These are phyloP conservation scores for Arbutus unedo DNA, from an alignment of 148 eudicot species.

Conservation along the genomic window DNA sequence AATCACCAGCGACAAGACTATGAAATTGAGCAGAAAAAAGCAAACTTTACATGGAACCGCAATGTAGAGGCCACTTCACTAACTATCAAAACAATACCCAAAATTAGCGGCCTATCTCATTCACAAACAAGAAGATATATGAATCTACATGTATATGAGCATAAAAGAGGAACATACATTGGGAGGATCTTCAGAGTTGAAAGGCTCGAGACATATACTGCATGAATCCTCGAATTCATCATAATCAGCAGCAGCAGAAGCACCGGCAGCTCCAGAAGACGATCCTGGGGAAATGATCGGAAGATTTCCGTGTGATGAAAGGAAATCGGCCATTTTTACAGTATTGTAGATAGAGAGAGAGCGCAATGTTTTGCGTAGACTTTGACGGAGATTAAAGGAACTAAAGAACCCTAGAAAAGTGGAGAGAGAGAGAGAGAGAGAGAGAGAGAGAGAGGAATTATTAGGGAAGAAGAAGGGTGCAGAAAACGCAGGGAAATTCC, in stretches of 20 bases:
- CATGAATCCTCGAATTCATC: constrained; percentile 56
- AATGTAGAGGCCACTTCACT: neutral
- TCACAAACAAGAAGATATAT: no score
- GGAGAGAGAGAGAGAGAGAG: constrained; percentile 8
- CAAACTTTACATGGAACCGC: neutral
- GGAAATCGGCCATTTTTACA: constrained; percentile 27
- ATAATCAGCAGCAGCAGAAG: constrained; percentile 16
- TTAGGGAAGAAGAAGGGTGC: neutral
- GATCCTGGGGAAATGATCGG: constrained; percentile 23
- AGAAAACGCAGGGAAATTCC: constrained; percentile 12
- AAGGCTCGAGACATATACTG: constrained; percentile 79
- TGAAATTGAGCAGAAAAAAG: neutral
- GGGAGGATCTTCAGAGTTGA: constrained; percentile 50
- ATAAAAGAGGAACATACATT: constrained; percentile 33
- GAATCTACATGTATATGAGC: neutral
- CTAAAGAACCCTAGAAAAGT: neutral
- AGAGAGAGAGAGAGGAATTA: neutral
- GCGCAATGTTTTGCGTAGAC: neutral
- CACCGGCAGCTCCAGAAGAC: constrained; percentile 20
- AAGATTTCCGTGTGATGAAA: neutral
- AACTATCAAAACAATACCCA: neutral
- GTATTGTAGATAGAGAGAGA: neutral
- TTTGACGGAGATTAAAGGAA: neutral
- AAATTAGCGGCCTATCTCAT: neutral
- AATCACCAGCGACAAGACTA: neutral